phyloP scores from a whole-genome alignment of 371 early-diverging fungal genomes.

The Globomyces sp. region DNA sequence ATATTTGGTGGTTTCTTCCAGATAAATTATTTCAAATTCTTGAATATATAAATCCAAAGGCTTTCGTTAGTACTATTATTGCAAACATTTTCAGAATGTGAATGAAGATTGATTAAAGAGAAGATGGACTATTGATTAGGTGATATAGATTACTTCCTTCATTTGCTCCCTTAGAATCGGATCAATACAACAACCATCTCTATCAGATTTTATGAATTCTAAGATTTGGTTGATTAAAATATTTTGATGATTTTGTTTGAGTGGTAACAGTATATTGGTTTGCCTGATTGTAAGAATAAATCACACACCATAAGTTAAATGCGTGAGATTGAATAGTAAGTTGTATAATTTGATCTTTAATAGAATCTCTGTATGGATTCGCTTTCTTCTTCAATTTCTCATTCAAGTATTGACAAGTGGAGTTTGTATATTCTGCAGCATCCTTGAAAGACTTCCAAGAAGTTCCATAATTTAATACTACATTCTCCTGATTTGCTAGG shows the following conservation, averaged over 20 bases:
- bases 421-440: slow-evolving; percentile 64
- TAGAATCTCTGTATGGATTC: slow-evolving; percentile 27
- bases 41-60: slow-evolving; percentile 73
- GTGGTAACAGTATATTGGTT: slow-evolving; percentile 59
- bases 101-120: slow-evolving; percentile 47
- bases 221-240: slow-evolving; percentile 68
- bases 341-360: slow-evolving; percentile 40
- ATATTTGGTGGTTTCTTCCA: slow-evolving; percentile 67
- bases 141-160: slow-evolving; percentile 35
- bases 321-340: slow-evolving; percentile 69
- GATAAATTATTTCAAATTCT: slow-evolving; percentile 74
- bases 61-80: slow-evolving; percentile 65
- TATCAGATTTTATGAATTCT: slow-evolving; percentile 65
- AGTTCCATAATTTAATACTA: slow-evolving; percentile 62
- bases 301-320: slow-evolving; percentile 35
- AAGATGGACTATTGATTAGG: slow-evolving; percentile 16
- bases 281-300: slow-evolving; percentile 76
- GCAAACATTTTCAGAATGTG: slow-evolving; percentile 64
- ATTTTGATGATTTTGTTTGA: slow-evolving; percentile 64
- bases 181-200: slow-evolving; percentile 53
- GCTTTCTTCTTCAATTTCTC: slow-evolving; percentile 41
- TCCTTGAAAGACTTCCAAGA: slow-evolving; percentile 66
- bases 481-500: slow-evolving; percentile 22
- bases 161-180: too few relatives aligned
- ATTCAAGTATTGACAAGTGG: slow-evolving; percentile 76